phyloP scores from a whole-genome alignment of 495 filamentous ascomycete species.

The Talaromyces stipitatus region DNA sequence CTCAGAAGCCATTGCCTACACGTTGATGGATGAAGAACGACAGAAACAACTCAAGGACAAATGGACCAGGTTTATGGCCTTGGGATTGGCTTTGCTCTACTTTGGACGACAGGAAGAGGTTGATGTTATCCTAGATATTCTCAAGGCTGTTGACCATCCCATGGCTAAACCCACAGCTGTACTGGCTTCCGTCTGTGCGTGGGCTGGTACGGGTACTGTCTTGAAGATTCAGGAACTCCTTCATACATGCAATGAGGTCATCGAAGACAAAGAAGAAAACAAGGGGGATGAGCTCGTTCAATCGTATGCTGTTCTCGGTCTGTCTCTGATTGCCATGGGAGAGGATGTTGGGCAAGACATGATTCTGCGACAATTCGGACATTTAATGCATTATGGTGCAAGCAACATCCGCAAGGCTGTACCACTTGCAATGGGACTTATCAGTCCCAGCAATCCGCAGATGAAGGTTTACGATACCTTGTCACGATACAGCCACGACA shows the following conservation, averaged over 20 bases:
- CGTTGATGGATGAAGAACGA: conserved; percentile 85
- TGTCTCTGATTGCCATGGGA: conserved; percentile 94
- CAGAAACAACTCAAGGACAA: conserved; percentile 87
- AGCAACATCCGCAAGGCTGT: conserved; percentile 94
- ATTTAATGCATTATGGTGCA: conserved; percentile 99
- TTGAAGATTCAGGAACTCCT: conserved; percentile 93
- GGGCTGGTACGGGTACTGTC: conserved; percentile 94
- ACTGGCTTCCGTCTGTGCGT: conserved; percentile 91
- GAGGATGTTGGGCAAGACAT: conserved; percentile 98
- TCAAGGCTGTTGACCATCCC: conserved; percentile 92
- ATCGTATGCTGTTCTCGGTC: conserved; percentile 89
- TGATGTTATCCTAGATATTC: conserved; percentile 86
- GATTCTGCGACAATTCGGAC: conserved; percentile 94
- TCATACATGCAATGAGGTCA: conserved; percentile 94
- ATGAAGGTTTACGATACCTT: conserved; percentile 99
- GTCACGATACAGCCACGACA: conserved; percentile 98
- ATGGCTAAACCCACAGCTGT: conserved; percentile 88
- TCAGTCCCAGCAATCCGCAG: conserved; percentile 95
- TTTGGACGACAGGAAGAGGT: conserved; percentile 97
- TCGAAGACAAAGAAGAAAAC: conserved; percentile 87
- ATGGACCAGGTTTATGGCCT: conserved; percentile 93
- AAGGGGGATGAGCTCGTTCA: conserved; percentile 91
- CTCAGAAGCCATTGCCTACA: conserved; percentile 79
- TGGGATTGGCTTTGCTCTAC: conserved; percentile 89
- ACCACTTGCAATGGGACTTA: conserved; percentile 92